Evolutionary conservation across 2,329 filamentous ascomycete genomes (phyloP).

Genomic region (Nothopassalora personata): DNA sequence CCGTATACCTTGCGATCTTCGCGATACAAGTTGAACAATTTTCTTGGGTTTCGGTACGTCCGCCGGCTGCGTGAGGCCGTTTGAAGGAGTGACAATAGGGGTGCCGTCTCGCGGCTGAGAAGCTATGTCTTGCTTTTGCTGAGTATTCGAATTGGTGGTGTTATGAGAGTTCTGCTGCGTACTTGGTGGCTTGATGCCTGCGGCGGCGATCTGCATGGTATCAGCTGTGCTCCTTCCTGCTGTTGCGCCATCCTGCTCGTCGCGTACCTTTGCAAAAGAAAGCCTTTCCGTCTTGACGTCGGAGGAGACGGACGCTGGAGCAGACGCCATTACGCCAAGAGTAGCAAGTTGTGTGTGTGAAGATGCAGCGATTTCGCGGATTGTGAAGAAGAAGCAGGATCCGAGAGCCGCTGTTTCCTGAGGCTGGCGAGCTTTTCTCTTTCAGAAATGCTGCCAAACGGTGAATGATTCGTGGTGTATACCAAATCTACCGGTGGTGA

Average conservation of each 20-base stretch:
- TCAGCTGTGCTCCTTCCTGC: constrained; percentile 8
- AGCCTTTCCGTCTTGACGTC: constrained; percentile 28
- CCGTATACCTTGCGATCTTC: constrained; percentile 12
- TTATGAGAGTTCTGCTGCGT: constrained; percentile 17
- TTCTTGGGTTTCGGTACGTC: constrained; percentile 19
- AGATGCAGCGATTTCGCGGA: background rate
- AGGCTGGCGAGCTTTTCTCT: constrained; percentile 24
- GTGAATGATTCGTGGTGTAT: constrained; percentile 20
- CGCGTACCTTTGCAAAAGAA: constrained; percentile 35
- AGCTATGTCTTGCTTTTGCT: constrained; percentile 17
- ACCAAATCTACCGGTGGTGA: constrained; percentile 27
- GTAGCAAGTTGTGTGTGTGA: constrained; percentile 4
- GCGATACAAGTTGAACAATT: constrained; percentile 17
- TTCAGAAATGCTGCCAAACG: constrained; percentile 25
- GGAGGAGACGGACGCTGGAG: constrained; percentile 15
- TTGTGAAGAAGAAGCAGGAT: constrained; percentile 3
- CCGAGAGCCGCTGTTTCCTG: constrained; percentile 36
- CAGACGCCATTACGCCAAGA: constrained; percentile 31
- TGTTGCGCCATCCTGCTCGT: background rate
- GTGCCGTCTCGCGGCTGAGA: constrained; percentile 21
- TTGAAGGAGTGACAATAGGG: constrained; percentile 15
- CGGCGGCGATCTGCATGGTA: constrained; percentile 27
- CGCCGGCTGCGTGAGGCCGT: constrained; percentile 6
- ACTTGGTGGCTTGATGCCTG: constrained; percentile 27
- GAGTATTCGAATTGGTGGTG: constrained; percentile 6